Conservation (phyloP, 768 basidiomycete species). For the Cubamyces sp. region DNA sequence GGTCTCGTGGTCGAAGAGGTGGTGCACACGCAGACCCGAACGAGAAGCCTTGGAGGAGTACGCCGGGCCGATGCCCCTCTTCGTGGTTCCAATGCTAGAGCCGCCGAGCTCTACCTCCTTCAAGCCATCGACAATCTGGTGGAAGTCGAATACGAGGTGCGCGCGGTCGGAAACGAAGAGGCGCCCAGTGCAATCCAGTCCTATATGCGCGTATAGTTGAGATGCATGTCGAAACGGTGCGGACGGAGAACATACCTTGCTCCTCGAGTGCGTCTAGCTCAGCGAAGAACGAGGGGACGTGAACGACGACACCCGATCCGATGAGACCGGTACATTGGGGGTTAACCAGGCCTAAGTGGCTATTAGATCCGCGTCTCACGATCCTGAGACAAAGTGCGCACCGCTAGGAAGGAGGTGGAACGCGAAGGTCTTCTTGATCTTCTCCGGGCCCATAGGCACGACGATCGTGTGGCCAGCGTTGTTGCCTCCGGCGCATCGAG, state of each 20-base stretch:
- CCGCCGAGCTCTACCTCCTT: constrained; percentile 98
- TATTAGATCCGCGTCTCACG: neutral
- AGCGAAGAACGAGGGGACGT: constrained; percentile 91
- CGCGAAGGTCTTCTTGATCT: constrained; percentile 82
- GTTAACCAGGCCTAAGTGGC: constrained; percentile 70
- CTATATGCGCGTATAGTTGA: constrained; percentile 42
- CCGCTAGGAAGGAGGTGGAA: constrained; percentile 97
- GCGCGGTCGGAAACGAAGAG: constrained; percentile 95
- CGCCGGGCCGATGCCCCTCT: constrained; percentile 97
- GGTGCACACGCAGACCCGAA: constrained; percentile 94
- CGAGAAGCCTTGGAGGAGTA: constrained; percentile 98
- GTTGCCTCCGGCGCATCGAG: constrained; percentile 96
- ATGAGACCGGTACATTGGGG: constrained; percentile 84
- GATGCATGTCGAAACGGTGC: neutral
- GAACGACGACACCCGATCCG: constrained; percentile 95
- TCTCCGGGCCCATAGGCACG: constrained; percentile 69
- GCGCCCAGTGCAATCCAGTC: constrained; percentile 82
- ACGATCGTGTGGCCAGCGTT: constrained; percentile 99
- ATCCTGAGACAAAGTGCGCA: constrained; percentile 40
- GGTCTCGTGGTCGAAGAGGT: constrained; percentile 83
- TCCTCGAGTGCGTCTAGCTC: constrained; percentile 86
- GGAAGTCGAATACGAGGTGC: constrained; percentile 97
- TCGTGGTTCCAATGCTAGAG: constrained; percentile 95
- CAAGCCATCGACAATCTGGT: constrained; percentile 98
- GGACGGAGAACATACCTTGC: constrained; percentile 63